A percentile compares a stretch with the other conserved stretches of the same genome.
Evolutionary conservation across 2,329 filamentous ascomycete genomes (phyloP).

Genomic region (Alternaria burnsii): DNA sequence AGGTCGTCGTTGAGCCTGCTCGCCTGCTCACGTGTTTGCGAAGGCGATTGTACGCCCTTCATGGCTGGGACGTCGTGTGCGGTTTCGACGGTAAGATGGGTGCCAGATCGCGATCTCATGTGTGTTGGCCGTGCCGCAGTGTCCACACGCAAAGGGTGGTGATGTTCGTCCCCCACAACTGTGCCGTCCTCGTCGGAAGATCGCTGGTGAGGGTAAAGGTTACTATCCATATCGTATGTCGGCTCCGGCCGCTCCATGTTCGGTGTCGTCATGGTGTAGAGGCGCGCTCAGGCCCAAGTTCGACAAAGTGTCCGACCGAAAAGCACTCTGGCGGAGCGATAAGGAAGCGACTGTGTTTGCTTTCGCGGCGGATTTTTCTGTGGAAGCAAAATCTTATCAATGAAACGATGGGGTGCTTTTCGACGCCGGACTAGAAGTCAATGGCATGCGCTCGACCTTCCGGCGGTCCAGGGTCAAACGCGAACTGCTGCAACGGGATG

Average conservation of each 20-base stretch:
- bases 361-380: not conserved
- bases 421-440: not conserved
- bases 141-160: conserved; percentile 29
- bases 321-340: conserved; percentile 2
- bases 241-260: conserved; percentile 47
- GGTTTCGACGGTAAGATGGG: conserved; percentile 60
- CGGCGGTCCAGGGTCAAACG: conserved; percentile 3
- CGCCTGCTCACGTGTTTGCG: conserved; percentile 66
- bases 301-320: not conserved
- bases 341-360: conserved; percentile 2
- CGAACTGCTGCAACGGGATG: conserved; percentile 10
- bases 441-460: conserved; percentile 11
- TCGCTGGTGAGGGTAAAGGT: conserved; percentile 35
- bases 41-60: conserved; percentile 58
- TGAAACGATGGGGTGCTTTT: conserved; percentile 9
- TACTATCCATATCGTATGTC: conserved; percentile 47
- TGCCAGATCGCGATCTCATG: conserved; percentile 44
- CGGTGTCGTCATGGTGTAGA: conserved; percentile 47
- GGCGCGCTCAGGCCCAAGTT: conserved; percentile 6
- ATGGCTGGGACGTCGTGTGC: conserved; percentile 44
- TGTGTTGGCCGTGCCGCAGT: conserved; percentile 18
- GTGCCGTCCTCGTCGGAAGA: conserved; percentile 52
- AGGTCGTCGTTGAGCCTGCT: conserved; percentile 72
- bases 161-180: conserved; percentile 46
- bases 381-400: not conserved